Conservation (phyloP, 306 rosid species). For the Pachyrhizus erosus region DNA sequence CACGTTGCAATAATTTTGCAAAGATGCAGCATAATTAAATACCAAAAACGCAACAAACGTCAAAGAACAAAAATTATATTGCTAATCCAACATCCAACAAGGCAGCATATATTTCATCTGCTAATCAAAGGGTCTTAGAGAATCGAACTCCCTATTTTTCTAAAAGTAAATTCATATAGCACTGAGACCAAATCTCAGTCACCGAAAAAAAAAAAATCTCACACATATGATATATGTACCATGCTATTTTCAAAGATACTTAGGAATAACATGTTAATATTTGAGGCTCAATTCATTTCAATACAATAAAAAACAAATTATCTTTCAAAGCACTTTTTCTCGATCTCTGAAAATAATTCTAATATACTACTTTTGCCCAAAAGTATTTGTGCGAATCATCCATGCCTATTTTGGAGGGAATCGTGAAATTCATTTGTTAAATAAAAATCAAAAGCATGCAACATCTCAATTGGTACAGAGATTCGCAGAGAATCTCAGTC, state of each 20-base stretch:
- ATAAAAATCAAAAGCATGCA: conserved; percentile 19
- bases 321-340: neutral
- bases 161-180: neutral
- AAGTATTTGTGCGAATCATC: neutral
- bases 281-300: neutral
- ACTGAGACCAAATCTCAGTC: neutral
- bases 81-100: neutral
- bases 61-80: neutral
- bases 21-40: no score
- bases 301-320: neutral
- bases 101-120: neutral
- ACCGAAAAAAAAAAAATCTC: no score
- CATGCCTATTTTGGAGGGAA: neutral
- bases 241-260: neutral
- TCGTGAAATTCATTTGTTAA: conserved; percentile 1
- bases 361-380: neutral
- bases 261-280: neutral
- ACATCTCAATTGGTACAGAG: neutral
- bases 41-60: neutral
- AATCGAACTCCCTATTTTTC: neutral
- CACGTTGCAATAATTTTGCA: no score
- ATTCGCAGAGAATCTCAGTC: neutral
- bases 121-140: neutral
- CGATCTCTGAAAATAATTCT: neutral
- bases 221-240: neutral